These are phyloP conservation scores for Aspergillus hortae DNA, from an alignment of 2,329 filamentous ascomycete genomes.

Conservation along the genomic window DNA sequence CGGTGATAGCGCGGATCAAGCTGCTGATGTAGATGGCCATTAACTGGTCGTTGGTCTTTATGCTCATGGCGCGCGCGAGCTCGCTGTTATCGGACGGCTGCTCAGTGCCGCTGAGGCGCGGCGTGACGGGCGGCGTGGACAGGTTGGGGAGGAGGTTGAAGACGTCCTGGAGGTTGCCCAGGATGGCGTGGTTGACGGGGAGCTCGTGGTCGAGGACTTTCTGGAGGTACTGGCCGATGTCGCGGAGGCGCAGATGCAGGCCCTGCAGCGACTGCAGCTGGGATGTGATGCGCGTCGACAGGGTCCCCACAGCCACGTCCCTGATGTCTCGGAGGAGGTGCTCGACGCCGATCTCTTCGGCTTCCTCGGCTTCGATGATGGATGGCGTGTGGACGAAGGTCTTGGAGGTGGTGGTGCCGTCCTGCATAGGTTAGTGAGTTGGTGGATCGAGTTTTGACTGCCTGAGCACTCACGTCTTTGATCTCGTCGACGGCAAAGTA, in stretches of 20 bases:
- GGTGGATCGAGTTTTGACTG: too few relatives aligned
- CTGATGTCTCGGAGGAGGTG: constrained; percentile 96
- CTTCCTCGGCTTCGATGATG: constrained; percentile 97
- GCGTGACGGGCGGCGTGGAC: constrained; percentile 68
- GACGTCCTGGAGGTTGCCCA: constrained; percentile 97
- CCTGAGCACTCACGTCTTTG: constrained; percentile 72
- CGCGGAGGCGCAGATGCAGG: constrained; percentile 86
- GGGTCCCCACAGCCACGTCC: constrained; percentile 93
- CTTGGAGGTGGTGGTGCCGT: constrained; percentile 92
- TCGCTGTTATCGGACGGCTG: constrained; percentile 68
- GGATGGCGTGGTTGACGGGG: constrained; percentile 93
- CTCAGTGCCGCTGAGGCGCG: constrained; percentile 57
- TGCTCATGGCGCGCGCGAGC: constrained; percentile 91
- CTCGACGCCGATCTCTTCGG: constrained; percentile 97
- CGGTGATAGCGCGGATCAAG: constrained; percentile 94
- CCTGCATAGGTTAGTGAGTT: constrained; percentile 50
- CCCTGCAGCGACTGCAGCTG: constrained; percentile 97
- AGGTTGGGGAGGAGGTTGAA: constrained; percentile 98
- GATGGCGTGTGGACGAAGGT: constrained; percentile 98
- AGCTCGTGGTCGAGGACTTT: constrained; percentile 92
- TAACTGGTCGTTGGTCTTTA: constrained; percentile 98
- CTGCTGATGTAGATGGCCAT: constrained; percentile 98
- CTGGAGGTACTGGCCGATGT: constrained; percentile 92
- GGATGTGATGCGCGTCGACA: constrained; percentile 94
- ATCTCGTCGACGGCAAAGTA: constrained; percentile 99